Conservation (phyloP, 2,329 filamentous ascomycete genomes). For the Colletotrichum destructivum region DNA sequence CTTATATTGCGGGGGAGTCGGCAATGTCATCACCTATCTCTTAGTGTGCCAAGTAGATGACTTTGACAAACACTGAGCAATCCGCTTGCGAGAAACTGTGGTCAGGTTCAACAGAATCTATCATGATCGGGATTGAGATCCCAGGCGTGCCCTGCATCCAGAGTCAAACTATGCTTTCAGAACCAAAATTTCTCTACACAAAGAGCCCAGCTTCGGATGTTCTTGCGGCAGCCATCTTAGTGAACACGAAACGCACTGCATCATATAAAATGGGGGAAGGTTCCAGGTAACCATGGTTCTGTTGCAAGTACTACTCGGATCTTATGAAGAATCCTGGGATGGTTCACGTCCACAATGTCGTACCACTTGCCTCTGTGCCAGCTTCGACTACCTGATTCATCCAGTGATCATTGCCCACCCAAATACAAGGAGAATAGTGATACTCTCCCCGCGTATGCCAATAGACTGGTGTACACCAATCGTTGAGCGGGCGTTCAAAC, state of each 20-base stretch:
- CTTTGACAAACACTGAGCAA: neutral
- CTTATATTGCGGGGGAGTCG: constrained; percentile 23
- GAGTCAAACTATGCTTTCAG: neutral
- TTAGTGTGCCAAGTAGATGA: neutral
- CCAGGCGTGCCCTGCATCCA: too few species aligned
- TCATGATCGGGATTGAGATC: neutral
- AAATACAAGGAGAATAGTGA: too few species aligned
- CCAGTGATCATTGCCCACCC: too few species aligned
- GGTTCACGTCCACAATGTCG: neutral
- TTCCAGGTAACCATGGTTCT: fast-evolving
- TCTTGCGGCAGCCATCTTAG: neutral
- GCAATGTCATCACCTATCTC: constrained; percentile 1
- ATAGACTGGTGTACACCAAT: too few species aligned
- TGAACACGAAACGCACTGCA: neutral
- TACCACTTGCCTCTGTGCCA: neutral
- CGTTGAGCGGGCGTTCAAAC: too few species aligned
- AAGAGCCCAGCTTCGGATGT: neutral
- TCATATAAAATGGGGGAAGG: too few species aligned
- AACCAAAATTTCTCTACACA: neutral
- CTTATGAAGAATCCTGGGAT: neutral
- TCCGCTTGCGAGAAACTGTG: neutral
- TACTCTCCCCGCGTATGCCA: too few species aligned
- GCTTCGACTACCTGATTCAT: neutral
- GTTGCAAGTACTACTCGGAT: neutral
- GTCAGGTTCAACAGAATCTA: too few species aligned